These are phyloP conservation scores for Nyctanthes arbortristis DNA, from an alignment of 257 asterid species.

Conservation along the genomic window DNA sequence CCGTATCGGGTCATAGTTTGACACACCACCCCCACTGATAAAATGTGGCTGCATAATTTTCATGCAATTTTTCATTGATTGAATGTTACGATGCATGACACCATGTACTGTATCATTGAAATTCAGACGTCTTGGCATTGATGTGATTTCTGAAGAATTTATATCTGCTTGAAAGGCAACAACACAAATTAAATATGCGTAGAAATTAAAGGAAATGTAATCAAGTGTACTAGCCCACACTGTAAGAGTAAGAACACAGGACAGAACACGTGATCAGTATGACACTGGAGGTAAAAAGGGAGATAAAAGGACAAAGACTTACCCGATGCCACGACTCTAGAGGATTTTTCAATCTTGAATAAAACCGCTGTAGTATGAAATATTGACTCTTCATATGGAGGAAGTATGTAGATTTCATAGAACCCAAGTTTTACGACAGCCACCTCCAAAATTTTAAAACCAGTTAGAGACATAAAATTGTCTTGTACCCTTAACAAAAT, in stretches of 20 bases:
- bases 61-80: not conserved
- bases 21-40: constrained; percentile 44
- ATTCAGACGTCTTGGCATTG: constrained; percentile 18
- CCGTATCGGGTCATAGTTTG: constrained; percentile 37
- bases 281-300: not conserved
- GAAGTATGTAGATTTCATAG: constrained; percentile 47
- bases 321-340: constrained; percentile 29
- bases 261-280: not conserved
- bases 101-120: not conserved
- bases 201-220: not conserved
- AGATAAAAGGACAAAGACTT: constrained; percentile 16
- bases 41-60: constrained; percentile 14
- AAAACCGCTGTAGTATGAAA: constrained; percentile 31
- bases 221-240: not conserved
- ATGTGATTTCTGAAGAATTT: constrained; percentile 27
- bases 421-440: constrained; percentile 47
- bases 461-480: constrained; percentile 17
- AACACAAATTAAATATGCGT: not conserved
- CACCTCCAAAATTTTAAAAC: constrained; percentile 45
- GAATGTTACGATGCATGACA: not conserved
- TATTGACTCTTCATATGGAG: constrained; percentile 40
- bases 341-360: constrained; percentile 32
- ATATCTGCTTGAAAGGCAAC: constrained; percentile 20
- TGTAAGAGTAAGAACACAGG: not conserved
- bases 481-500: not conserved